Conservation (phyloP, 2,329 filamentous ascomycete genomes). For the Aspergillus pseudoterreus region DNA sequence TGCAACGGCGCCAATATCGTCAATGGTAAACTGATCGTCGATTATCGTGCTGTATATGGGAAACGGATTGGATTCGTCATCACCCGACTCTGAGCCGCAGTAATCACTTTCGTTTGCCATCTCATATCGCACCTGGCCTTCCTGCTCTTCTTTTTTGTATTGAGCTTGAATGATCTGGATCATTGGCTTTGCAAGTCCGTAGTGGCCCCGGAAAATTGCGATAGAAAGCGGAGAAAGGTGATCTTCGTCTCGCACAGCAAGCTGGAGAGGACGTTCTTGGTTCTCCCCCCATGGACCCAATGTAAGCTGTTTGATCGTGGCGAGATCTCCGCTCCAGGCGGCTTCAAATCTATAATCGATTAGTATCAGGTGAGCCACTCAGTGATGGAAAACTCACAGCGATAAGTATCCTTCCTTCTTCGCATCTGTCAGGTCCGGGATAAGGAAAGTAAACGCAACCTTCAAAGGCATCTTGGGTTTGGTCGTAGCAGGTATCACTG, state of each 20-base stretch:
- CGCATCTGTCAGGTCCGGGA: conserved; percentile 49
- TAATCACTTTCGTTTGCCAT: conserved; percentile 29
- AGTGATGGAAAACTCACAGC: conserved; percentile 46
- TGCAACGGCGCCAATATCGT: conserved; percentile 67
- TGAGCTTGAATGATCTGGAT: conserved; percentile 69
- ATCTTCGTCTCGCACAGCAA: conserved; percentile 55
- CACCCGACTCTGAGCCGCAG: conserved; percentile 3
- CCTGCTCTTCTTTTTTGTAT: conserved; percentile 56
- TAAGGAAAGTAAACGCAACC: conserved; percentile 50
- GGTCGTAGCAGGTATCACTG: neutral
- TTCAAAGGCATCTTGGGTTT: conserved; percentile 40
- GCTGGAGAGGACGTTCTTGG: conserved; percentile 58
- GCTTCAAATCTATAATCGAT: conserved; percentile 55
- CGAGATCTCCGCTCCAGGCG: conserved; percentile 66
- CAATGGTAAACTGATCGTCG: conserved; percentile 68
- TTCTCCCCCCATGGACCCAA: conserved; percentile 38
- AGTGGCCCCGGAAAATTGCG: conserved; percentile 63
- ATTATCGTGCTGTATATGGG: conserved; percentile 51
- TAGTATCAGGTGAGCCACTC: conserved; percentile 36
- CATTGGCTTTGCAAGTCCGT: conserved; percentile 60
- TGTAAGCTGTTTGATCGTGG: conserved; percentile 49
- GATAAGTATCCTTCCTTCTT: conserved; percentile 59
- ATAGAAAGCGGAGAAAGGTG: conserved; percentile 63
- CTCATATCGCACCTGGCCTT: conserved; percentile 38
- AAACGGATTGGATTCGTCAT: conserved; percentile 24